phyloP scores from a whole-genome alignment of 768 basidiomycete species.

The Kwoniella dejecticola region DNA sequence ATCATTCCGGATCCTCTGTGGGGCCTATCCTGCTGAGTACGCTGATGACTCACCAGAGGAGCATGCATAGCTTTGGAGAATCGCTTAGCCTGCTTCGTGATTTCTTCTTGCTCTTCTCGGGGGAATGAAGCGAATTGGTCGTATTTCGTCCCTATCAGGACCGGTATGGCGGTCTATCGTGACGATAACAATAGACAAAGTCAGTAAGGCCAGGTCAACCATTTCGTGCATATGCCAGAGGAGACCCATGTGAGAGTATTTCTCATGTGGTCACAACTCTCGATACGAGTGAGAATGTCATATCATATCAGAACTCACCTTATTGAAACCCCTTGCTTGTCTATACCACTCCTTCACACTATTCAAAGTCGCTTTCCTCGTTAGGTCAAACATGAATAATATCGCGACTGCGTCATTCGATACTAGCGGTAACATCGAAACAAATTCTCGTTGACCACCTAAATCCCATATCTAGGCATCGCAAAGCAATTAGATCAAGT shows the following conservation, averaged over 20 bases:
- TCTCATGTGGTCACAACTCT: too few species aligned
- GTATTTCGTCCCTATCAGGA: slow-evolving; percentile 97
- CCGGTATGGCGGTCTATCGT: slow-evolving; percentile 89
- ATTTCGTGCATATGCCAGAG: too few species aligned
- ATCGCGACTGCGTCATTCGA: slow-evolving; percentile 99
- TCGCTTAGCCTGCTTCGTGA: slow-evolving; percentile 97
- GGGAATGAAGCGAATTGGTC: slow-evolving; percentile 95
- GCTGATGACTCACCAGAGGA: slow-evolving; percentile 62
- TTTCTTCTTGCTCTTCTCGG: slow-evolving; percentile 97
- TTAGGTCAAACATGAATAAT: slow-evolving; percentile 99
- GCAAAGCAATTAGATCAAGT: neutral
- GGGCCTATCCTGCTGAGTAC: neutral
- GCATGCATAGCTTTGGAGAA: slow-evolving; percentile 99
- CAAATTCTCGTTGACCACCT: slow-evolving; percentile 94
- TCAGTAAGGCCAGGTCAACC: neutral
- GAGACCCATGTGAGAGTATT: too few species aligned
- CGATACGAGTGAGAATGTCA: too few species aligned
- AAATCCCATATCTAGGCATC: slow-evolving; percentile 80
- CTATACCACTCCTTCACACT: slow-evolving; percentile 99
- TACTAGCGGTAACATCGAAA: slow-evolving; percentile 96
- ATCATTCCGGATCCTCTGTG: too few species aligned
- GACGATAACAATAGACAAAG: neutral
- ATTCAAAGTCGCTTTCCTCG: slow-evolving; percentile 94
- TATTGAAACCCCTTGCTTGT: slow-evolving; percentile 98
- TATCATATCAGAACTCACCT: too few species aligned